phyloP scores from a whole-genome alignment of 345 rosid species.

The Eucalyptus urophylla region DNA sequence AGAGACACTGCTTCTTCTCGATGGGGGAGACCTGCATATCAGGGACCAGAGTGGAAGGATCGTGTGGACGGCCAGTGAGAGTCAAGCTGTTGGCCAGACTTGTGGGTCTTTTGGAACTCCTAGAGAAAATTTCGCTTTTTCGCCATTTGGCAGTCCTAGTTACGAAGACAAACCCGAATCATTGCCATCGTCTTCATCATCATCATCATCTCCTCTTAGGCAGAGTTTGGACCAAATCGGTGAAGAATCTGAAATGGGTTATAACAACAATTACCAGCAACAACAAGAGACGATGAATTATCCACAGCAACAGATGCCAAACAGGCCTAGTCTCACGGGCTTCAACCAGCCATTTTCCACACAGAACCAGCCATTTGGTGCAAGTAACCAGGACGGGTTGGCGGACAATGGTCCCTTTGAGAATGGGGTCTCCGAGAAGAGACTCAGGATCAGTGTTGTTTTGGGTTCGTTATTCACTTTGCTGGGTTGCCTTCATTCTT shows the following conservation, averaged over 20 bases:
- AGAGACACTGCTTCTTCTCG: neutral
- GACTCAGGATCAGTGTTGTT: neutral
- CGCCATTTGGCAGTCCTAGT: neutral
- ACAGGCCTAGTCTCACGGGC: conserved; percentile 22
- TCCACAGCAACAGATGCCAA: conserved; percentile 5
- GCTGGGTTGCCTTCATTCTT: neutral
- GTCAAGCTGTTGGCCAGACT: neutral
- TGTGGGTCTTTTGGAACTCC: neutral
- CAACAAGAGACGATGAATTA: conserved; percentile 8
- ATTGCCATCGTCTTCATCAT: neutral
- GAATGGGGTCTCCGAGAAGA: conserved; percentile 12
- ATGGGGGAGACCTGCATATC: neutral
- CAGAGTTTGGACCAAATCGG: neutral
- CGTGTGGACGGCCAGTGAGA: neutral
- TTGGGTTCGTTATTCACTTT: neutral
- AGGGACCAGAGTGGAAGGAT: neutral
- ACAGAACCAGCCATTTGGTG: conserved; percentile 26
- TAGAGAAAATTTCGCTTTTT: neutral
- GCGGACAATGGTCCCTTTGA: conserved; percentile 8
- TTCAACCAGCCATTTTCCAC: conserved; percentile 20
- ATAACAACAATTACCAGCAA: conserved; percentile 1
- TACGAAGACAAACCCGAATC: neutral
- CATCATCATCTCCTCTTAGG: neutral
- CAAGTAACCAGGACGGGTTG: conserved; percentile 14
- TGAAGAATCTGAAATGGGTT: conserved; percentile 4